Base-by-base conservation (phyloP, 2,329 filamentous ascomycete genomes). In the Phyllosticta ampelicida region DNA sequence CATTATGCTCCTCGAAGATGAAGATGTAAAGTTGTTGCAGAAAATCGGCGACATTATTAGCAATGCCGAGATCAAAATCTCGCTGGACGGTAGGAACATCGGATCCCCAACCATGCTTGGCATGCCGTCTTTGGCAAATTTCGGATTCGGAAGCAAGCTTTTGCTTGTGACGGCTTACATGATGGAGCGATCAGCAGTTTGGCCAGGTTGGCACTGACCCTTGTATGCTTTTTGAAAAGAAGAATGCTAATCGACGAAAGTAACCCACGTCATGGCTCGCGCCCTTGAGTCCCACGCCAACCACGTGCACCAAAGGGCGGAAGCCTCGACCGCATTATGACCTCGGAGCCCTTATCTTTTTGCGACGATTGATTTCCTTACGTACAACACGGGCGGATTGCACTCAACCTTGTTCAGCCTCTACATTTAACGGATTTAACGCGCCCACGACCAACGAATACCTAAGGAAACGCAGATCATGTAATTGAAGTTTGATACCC, bases 1-100 rank as follows among this genome's bases (percentile, higher is more conserved):
- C 1, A 87, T 95, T 59, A 90, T 96, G 83, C 80, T 96, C 3
- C 78, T 97, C 1, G 91, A 96, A 66, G 89, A 94, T 18, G 92
- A 97, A 68, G 92, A 99, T 64, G 81, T 87, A 63, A 92, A 92
- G 71, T 78, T 97, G 1, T 75, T 97, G 6, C 79, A 82, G 51
- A 96, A 95, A 74, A 84, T 96, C 21, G 82, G 87, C 63, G 86
- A 89, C 62, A 86, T 97, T 9, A 75, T 96, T 48, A 76, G 80
- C 36, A 86, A 83, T 61, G 85, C 89, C 9, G 89, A 96, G 70
- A 78, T 83, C 66, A 96, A 95, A 73, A 85, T 95, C 77, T 84
- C 80, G 51, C 79, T 76, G 57, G 76, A 73, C 54, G 73, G 81
- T 49, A 67, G 55, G 21, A 61, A 51, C 18, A 60, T 64, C 57